These are phyloP conservation scores for Termitomyces sp. DNA, from an alignment of 768 basidiomycete genomes.

Conservation along the genomic window DNA sequence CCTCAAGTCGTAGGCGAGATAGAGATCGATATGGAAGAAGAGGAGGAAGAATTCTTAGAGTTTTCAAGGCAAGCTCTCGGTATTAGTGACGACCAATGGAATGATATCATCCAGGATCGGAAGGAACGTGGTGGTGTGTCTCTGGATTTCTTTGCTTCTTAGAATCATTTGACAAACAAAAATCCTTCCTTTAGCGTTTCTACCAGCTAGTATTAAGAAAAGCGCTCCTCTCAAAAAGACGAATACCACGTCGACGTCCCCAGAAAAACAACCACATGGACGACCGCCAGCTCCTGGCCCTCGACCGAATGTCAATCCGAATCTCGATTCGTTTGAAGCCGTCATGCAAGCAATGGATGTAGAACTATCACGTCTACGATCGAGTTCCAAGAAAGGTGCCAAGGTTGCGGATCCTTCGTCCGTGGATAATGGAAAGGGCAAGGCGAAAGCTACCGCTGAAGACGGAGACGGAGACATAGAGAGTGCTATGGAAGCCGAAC, in stretches of 20 bases:
- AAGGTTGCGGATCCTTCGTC: slow-evolving; percentile 10
- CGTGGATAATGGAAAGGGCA: slow-evolving; percentile 37
- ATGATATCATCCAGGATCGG: slow-evolving; percentile 79
- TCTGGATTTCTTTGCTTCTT: neutral
- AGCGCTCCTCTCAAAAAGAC: slow-evolving; percentile 18
- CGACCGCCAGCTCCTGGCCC: slow-evolving; percentile 30
- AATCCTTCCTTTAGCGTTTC: slow-evolving; percentile 45
- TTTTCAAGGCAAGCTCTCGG: slow-evolving; percentile 93
- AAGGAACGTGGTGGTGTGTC: slow-evolving; percentile 76
- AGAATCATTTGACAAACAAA: slow-evolving; percentile 8
- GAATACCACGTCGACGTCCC: neutral
- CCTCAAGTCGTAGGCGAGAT: slow-evolving; percentile 82
- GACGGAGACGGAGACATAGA: slow-evolving; percentile 69
- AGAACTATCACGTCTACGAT: slow-evolving; percentile 58
- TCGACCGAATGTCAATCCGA: slow-evolving; percentile 54
- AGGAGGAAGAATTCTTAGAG: slow-evolving; percentile 92
- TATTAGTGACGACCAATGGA: slow-evolving; percentile 87
- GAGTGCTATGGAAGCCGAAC: slow-evolving; percentile 86
- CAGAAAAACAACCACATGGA: slow-evolving; percentile 7
- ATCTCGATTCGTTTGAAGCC: slow-evolving; percentile 89
- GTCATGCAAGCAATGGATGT: slow-evolving; percentile 96
- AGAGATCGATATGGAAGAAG: slow-evolving; percentile 89
- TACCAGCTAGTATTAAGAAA: slow-evolving; percentile 42
- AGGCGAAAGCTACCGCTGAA: slow-evolving; percentile 41
- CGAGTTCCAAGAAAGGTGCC: slow-evolving; percentile 24